Conservation (phyloP, 2,329 filamentous ascomycete genomes). For the Ophiostoma perfectum region DNA sequence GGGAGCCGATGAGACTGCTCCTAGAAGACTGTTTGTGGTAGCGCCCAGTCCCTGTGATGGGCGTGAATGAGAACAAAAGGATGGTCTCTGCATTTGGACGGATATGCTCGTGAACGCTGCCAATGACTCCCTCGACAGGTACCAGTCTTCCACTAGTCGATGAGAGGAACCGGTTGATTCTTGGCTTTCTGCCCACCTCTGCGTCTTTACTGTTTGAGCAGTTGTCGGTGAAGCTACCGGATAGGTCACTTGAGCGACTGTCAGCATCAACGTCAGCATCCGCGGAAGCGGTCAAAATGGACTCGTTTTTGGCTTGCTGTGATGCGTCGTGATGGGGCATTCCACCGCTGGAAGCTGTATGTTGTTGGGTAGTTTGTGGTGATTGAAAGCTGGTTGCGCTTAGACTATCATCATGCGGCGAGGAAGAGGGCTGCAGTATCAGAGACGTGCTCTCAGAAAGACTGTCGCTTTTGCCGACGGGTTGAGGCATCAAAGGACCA, state of each 20-base stretch:
- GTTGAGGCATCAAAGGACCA: neutral
- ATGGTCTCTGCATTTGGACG: constrained; percentile 12
- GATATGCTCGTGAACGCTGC: constrained; percentile 12
- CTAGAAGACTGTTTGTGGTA: neutral
- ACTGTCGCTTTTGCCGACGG: neutral
- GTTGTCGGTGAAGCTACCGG: neutral
- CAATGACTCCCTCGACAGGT: constrained; percentile 8
- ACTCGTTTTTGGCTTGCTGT: neutral
- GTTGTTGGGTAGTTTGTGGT: too few relatives aligned
- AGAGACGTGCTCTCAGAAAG: neutral
- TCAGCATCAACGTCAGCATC: neutral
- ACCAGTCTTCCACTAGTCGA: constrained; percentile 8
- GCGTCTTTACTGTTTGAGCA: neutral
- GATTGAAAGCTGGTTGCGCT: neutral
- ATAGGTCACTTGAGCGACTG: neutral
- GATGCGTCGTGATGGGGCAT: too few relatives aligned
- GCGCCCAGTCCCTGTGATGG: neutral
- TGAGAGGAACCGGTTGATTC: neutral
- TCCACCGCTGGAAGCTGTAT: too few relatives aligned
- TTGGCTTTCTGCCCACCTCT: neutral
- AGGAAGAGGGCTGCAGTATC: neutral
- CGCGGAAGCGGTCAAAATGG: neutral
- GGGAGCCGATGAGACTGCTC: constrained; percentile 9
- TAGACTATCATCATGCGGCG: neutral
- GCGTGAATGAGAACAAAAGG: constrained; percentile 24